phyloP scores from a whole-genome alignment of 1,284 basidiomycete species.

The Polyporus tsugae region DNA sequence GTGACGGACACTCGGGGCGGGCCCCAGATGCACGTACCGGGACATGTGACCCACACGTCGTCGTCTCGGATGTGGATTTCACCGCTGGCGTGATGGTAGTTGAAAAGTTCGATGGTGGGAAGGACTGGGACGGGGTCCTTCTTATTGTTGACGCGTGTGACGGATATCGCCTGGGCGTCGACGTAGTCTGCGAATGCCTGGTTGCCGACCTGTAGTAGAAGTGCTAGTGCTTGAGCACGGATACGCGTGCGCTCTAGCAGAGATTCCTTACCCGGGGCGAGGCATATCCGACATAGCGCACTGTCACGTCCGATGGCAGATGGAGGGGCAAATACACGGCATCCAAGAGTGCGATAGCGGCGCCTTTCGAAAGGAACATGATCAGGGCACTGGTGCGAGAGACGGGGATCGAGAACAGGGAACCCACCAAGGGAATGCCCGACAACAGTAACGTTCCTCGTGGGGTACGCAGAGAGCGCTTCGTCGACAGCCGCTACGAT shows the following conservation, averaged over 20 bases:
- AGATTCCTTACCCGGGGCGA: slow-evolving; percentile 56
- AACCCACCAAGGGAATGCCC: slow-evolving; percentile 50
- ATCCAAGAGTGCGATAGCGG: slow-evolving; percentile 56
- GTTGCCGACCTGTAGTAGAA: slow-evolving; percentile 59
- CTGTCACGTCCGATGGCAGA: slow-evolving; percentile 44
- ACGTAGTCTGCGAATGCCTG: slow-evolving; percentile 62
- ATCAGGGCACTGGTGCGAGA: neutral
- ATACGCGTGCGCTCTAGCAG: neutral
- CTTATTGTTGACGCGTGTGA: slow-evolving; percentile 41
- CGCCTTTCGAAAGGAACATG: slow-evolving; percentile 37
- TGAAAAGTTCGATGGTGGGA: slow-evolving; percentile 50
- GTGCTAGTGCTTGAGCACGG: neutral
- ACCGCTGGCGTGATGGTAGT: slow-evolving; percentile 61
- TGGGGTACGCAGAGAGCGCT: slow-evolving; percentile 38
- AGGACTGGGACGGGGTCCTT: slow-evolving; percentile 39
- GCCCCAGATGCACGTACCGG: slow-evolving; percentile 41
- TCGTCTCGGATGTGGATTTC: slow-evolving; percentile 64
- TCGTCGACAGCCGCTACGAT: slow-evolving; percentile 46
- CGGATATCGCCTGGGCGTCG: slow-evolving; percentile 52
- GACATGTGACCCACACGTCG: slow-evolving; percentile 55
- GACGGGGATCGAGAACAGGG: neutral
- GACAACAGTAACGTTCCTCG: slow-evolving; percentile 43
- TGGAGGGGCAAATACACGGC: slow-evolving; percentile 55
- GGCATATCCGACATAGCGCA: slow-evolving; percentile 52
- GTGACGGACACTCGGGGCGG: neutral